A percentile compares a stretch with the other conserved stretches of the same genome.
These are phyloP conservation scores for Xanthoceras sorbifolium DNA, from an alignment of 345 rosid genomes.

Conservation along the genomic window DNA sequence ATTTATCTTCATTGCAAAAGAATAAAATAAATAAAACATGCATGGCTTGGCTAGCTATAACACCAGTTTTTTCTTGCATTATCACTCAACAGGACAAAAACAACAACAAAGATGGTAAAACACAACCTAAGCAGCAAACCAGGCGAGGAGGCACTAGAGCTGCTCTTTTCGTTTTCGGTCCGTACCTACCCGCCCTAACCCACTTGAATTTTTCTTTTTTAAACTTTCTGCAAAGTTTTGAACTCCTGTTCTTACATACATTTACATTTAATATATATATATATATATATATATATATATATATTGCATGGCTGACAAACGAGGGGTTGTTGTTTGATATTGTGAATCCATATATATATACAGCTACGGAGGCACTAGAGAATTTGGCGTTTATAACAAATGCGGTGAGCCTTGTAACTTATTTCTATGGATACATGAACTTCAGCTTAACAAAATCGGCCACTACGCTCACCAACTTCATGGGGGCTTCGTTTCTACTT, in stretches of 20 bases:
- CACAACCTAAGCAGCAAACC: slow-evolving; percentile 27
- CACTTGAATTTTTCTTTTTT: not conserved
- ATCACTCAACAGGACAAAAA: slow-evolving; percentile 32
- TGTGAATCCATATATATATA: too few species aligned
- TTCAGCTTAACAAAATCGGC: slow-evolving; percentile 66
- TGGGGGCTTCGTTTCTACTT: slow-evolving; percentile 54
- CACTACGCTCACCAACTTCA: slow-evolving; percentile 62
- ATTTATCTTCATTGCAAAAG: not conserved
- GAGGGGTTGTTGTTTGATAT: not conserved
- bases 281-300: too few species aligned
- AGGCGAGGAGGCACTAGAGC: slow-evolving; percentile 52
- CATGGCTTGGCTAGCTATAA: not conserved
- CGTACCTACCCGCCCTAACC: not conserved
- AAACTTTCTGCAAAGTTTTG: not conserved
- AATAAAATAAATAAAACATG: too few species aligned
- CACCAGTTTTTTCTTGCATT: not conserved
- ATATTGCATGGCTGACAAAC: not conserved
- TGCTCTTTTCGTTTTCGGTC: slow-evolving; percentile 54
- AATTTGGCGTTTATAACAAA: slow-evolving; percentile 58
- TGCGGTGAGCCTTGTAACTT: slow-evolving; percentile 52
- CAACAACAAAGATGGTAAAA: slow-evolving; percentile 29
- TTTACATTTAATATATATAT: too few species aligned
- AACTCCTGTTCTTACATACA: not conserved
- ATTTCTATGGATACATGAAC: slow-evolving; percentile 64
- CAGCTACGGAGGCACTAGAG: slow-evolving; percentile 59